These are phyloP conservation scores for Neospora caninum DNA, from an alignment of 169 alveolate species.

Conservation along the genomic window DNA sequence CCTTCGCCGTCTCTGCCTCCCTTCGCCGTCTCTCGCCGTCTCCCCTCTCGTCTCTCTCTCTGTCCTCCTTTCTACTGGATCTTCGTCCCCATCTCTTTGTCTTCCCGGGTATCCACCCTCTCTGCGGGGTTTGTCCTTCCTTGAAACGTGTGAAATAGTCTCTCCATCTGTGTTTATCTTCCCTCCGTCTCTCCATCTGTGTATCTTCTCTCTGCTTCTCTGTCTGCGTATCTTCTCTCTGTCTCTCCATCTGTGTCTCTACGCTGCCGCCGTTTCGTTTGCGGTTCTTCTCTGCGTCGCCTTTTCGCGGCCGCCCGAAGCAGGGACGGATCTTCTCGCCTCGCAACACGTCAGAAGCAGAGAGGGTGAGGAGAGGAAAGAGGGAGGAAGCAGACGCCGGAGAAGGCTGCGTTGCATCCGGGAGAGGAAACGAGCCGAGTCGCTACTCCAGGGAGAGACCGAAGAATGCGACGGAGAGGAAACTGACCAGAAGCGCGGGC, in stretches of 20 bases:
- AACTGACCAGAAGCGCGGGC: too few relatives aligned
- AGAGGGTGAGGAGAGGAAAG: too few relatives aligned
- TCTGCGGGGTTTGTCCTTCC: background rate
- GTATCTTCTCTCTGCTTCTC: background rate
- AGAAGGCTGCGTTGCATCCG: too few relatives aligned
- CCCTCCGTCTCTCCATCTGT: background rate
- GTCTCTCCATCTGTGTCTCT: background rate
- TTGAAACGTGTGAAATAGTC: background rate
- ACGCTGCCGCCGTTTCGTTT: too few relatives aligned
- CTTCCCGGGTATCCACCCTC: too few relatives aligned
- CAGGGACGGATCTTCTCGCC: too few relatives aligned
- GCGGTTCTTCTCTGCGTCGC: background rate
- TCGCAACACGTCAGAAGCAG: too few relatives aligned
- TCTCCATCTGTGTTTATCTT: background rate
- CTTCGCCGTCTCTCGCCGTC: background rate
- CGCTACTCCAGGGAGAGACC: too few relatives aligned
- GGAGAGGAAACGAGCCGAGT: too few relatives aligned
- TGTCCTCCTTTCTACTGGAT: background rate
- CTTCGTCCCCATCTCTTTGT: too few relatives aligned
- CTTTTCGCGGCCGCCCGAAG: background rate
- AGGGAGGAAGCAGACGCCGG: too few relatives aligned
- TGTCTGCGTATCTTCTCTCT: background rate
- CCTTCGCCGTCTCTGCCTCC: background rate
- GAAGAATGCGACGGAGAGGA: too few relatives aligned
- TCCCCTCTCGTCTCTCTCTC: background rate